These are phyloP conservation scores for Penicillium cinerascens DNA, from an alignment of 495 filamentous ascomycete genomes.

Conservation along the genomic window DNA sequence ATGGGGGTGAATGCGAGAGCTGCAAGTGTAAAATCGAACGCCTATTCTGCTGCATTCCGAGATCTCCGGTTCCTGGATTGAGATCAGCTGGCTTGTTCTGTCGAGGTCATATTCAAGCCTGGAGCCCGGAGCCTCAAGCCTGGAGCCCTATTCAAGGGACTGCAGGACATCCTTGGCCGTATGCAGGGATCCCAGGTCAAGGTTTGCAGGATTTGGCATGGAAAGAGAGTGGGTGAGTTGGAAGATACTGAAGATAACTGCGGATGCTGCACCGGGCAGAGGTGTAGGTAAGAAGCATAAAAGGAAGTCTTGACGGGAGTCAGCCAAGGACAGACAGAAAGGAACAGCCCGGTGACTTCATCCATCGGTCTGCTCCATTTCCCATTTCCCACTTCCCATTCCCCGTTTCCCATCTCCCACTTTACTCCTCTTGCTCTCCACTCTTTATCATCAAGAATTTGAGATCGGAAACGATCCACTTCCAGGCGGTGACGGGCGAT, in stretches of 20 bases:
- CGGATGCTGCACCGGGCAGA: background rate
- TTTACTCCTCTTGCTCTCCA: background rate
- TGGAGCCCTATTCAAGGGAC: background rate
- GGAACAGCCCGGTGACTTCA: no score
- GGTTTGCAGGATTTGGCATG: background rate
- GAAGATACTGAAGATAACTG: background rate
- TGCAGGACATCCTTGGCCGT: background rate
- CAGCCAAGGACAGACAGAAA: no score
- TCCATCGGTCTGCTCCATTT: no score
- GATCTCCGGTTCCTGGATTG: background rate
- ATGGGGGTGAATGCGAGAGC: background rate
- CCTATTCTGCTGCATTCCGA: background rate
- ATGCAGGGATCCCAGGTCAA: background rate
- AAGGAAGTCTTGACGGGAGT: no score
- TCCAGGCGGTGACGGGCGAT: conserved; percentile 27
- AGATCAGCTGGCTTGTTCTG: background rate
- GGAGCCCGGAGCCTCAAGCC: background rate
- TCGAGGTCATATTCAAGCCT: background rate
- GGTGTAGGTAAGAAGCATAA: no score
- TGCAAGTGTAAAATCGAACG: background rate
- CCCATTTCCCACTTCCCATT: no score
- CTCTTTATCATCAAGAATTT: background rate
- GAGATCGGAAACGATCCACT: background rate
- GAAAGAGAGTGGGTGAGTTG: background rate
- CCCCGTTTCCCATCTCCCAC: no score